Base-by-base conservation (phyloP, 768 basidiomycete species). In the Clitopilus passeckerianus region DNA sequence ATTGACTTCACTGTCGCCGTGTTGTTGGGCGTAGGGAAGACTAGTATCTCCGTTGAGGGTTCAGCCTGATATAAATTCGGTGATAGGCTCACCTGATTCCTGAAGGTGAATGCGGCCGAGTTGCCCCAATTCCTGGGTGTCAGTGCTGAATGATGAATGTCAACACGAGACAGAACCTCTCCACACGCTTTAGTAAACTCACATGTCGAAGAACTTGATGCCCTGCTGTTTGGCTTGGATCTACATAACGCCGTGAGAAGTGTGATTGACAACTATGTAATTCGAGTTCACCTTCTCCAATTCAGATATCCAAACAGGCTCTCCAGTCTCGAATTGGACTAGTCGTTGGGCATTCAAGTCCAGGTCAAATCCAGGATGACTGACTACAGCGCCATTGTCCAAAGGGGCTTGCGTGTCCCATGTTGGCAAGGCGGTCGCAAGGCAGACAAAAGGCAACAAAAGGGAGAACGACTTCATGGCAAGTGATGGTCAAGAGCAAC, bases 141-240 rank as follows among this genome's bases (percentile, higher is more conserved):
- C 90, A 58, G 92, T 93, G 53, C 91, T 93, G 22, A 18, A 50
- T 50, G 64, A 35, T 60, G 62, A 61, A 57, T 57, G 7, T 30
- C 7, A 7, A 7, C 27, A 30, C 27, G 27, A 30, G 27, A 30
- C 3, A 7, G 27, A 30, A 30, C 27, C 27, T 30, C 27, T 30
- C 27, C 27, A 30, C 4, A 30, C 27, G 27, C 27, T 4, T 30
- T 30, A 30, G 27, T 30, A 30, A 30, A 63, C 77, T 75, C 72
- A 91, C 90, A 96, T 81, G 71, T 95, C 94, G 75, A 95, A 90
- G 80, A 95, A 95, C 57, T 83, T 87, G 74, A 86, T 66, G 62
- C 92, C 92, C 64, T 82, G 78, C 54, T 86, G 86, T 73, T 90
- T 95, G 61, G 86, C 81, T 66, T 85, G 76, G 61, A 95, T 89